A percentile compares a stretch with the other conserved stretches of the same genome.
phyloP scores from a whole-genome alignment of 768 basidiomycete genomes.

The Dacryopinax spathularia region DNA sequence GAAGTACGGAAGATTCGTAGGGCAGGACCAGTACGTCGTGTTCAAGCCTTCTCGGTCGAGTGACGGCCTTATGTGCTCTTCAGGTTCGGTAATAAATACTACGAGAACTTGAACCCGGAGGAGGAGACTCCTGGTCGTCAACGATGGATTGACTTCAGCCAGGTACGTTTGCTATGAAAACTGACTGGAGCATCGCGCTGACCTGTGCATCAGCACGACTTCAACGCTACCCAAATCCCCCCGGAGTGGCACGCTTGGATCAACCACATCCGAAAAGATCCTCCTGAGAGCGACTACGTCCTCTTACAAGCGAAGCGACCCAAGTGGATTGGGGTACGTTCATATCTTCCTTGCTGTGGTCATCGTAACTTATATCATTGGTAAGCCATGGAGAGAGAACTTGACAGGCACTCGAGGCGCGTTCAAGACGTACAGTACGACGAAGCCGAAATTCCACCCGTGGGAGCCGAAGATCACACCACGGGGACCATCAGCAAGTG shows the following conservation, averaged over 20 bases:
- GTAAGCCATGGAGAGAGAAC: conserved; percentile 75
- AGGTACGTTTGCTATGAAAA: conserved; percentile 34
- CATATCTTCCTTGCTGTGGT: neutral
- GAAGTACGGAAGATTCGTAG: conserved; percentile 65
- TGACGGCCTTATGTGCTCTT: neutral
- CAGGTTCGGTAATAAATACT: conserved; percentile 91
- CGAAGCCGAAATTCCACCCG: conserved; percentile 58
- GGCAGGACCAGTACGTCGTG: conserved; percentile 63
- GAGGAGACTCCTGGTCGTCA: conserved; percentile 90
- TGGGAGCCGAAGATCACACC: conserved; percentile 65
- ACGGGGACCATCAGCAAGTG: conserved; percentile 24
- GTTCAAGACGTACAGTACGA: conserved; percentile 80
- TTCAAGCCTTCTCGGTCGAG: neutral
- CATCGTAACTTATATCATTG: neutral
- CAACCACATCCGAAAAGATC: conserved; percentile 69
- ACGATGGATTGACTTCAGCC: conserved; percentile 89
- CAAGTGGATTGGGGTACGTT: conserved; percentile 69
- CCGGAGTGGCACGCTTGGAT: conserved; percentile 98
- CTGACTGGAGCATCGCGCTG: neutral
- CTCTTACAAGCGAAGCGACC: conserved; percentile 55
- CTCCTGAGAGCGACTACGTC: conserved; percentile 55
- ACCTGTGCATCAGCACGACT: conserved; percentile 44
- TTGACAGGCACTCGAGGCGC: conserved; percentile 87
- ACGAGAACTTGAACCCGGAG: conserved; percentile 72
- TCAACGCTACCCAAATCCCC: conserved; percentile 84